phyloP scores from a whole-genome alignment of 495 filamentous ascomycete genomes.

The Lasiosphaeria ovina region DNA sequence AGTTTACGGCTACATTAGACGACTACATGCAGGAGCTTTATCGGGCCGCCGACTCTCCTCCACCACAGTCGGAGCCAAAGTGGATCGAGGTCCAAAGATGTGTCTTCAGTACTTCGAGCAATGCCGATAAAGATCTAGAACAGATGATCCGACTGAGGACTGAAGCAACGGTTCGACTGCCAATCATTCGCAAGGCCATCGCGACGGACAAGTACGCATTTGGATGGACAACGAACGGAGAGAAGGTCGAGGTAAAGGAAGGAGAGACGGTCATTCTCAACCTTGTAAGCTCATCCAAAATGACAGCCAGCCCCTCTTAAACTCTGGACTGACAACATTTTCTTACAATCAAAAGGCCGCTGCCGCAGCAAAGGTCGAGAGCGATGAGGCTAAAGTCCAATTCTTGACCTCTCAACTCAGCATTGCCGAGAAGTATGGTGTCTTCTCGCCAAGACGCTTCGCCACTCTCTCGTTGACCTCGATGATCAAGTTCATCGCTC shows the following conservation, averaged over 20 bases:
- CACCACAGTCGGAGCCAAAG: too few relatives aligned
- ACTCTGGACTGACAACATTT: constrained; percentile 1
- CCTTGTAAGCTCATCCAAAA: constrained; percentile 10
- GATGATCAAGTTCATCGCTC: constrained; percentile 17
- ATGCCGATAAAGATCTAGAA: background rate
- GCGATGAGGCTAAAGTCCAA: background rate
- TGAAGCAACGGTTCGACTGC: constrained; percentile 4
- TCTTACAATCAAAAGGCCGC: too few relatives aligned
- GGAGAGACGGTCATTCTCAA: constrained; percentile 14
- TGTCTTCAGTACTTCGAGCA: too few relatives aligned
- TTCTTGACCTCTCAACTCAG: background rate
- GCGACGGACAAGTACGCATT: constrained; percentile 4
- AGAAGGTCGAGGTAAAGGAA: background rate
- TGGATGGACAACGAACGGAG: background rate
- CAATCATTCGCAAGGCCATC: constrained; percentile 16
- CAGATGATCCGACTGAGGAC: constrained; percentile 3
- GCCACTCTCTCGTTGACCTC: constrained; percentile 6
- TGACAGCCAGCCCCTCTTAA: background rate
- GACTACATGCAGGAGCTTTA: too few relatives aligned
- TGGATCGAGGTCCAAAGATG: too few relatives aligned
- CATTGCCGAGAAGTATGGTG: constrained; percentile 6
- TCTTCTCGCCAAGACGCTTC: constrained; percentile 8
- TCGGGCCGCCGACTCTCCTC: too few relatives aligned
- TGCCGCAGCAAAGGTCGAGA: too few relatives aligned
- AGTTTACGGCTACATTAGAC: background rate